Evolutionary conservation across 202 grass and related monocot genomes (phyloP), one percentile per base, ranked within the genome.

Genomic region (Schoenoplectus triqueter): DNA sequence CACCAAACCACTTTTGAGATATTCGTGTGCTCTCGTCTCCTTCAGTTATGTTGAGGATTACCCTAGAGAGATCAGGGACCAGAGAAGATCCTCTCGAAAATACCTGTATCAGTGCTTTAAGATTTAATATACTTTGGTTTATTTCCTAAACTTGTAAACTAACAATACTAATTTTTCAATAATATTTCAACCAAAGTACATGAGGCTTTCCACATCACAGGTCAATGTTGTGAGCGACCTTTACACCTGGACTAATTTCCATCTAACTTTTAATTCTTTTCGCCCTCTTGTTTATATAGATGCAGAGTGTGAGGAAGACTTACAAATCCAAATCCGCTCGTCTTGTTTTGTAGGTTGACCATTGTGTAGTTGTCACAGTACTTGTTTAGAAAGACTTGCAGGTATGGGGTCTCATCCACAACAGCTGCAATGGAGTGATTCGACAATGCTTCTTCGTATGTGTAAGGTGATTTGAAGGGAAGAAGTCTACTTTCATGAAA

Each of bases 271-370:
- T 39, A 74, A 74, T 52, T 74, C 18, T 22, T 48, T 19, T 74
- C 48, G 7, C 14, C 14, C 19, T 54, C 49, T 55, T 72, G 9
- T 17, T 1, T 59, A 74, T 54, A 19, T 5, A 74, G 21, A 9
- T 13, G 79, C 47, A 45, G 8, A 2, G n/a, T 10, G 22, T n/a
- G 5, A 31, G 60, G 50, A 39, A 45, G 14, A 67, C 87, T 91
- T 80, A 94, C 95, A 79, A 92, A 98, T 63, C 91, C 95, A 67
- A 98, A 90, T 70, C 95, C 95, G 6, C 87, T 84, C 3, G 89
- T 95, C 84, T 87, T 92, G 87, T 90, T 90, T 7, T 15, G 63
- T 59, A 90, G 85, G 0, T 22, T 51, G 7, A 21, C 55, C 80
- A 86, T 62, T 66, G 89, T 87, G 85, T 88, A 98, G 80, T 89